phyloP scores from a whole-genome alignment of 2,329 filamentous ascomycete species.

The Fusarium lateritium region DNA sequence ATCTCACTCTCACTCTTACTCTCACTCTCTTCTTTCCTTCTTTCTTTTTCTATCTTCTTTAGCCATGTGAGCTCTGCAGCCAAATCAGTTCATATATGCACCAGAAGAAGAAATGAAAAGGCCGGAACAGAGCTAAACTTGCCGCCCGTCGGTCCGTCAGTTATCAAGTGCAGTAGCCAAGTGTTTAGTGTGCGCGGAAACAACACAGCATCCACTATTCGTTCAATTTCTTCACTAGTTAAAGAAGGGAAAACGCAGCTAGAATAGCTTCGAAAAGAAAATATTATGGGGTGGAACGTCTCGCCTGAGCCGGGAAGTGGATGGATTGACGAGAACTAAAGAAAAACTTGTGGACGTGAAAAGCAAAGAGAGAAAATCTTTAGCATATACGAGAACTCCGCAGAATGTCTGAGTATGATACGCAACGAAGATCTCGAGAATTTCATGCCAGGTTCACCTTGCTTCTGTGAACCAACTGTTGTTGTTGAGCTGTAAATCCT shows the following conservation, averaged over 20 bases:
- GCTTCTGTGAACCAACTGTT: background rate
- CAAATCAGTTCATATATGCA: slow-evolving; percentile 8
- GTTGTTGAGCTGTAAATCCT: too few relatives aligned
- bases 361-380: slow-evolving; percentile 17
- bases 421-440: background rate
- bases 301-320: slow-evolving; percentile 11
- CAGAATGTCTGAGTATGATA: slow-evolving; percentile 1
- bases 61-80: slow-evolving; percentile 11
- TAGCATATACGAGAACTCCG: background rate
- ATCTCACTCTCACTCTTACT: too few relatives aligned
- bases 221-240: too few relatives aligned
- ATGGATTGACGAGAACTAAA: background rate
- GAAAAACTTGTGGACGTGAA: background rate
- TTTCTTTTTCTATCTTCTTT: background rate
- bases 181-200: slow-evolving; percentile 4
- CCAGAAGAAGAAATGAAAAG: background rate
- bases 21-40: background rate
- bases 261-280: slow-evolving; percentile 11
- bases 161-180: background rate
- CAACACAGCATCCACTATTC: background rate
- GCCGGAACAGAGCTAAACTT: slow-evolving; percentile 4
- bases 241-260: background rate
- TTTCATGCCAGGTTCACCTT: slow-evolving; percentile 2
- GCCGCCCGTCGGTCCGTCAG: slow-evolving; percentile 7
- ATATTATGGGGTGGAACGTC: background rate